Evolutionary conservation across 495 filamentous ascomycete genomes (phyloP).

Genomic region (Penicilliopsis zonata): DNA sequence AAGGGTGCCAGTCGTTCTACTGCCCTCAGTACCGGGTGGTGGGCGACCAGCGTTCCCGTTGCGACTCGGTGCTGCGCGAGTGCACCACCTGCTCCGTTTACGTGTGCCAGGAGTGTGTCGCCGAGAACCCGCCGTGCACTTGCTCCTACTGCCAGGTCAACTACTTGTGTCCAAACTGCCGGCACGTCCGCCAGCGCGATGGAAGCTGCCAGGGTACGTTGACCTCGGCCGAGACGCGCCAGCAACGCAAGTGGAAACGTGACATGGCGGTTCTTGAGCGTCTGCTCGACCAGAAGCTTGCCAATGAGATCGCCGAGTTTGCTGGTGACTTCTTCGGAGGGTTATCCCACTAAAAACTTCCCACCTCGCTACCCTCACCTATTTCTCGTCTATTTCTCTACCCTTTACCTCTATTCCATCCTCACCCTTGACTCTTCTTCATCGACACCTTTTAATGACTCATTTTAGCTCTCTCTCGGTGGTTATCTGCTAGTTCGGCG

Average conservation of each 20-base stretch:
- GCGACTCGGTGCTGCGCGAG: slow-evolving; percentile 35
- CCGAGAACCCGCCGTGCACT: slow-evolving; percentile 33
- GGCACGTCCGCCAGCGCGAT: slow-evolving; percentile 27
- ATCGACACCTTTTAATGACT: no score
- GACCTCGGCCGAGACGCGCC: slow-evolving; percentile 28
- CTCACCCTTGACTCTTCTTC: no score
- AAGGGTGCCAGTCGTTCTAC: slow-evolving; percentile 46
- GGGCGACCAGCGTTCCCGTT: slow-evolving; percentile 39
- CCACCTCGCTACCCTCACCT: no score
- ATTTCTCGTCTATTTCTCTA: neutral
- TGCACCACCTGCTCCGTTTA: slow-evolving; percentile 42
- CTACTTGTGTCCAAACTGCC: slow-evolving; percentile 43
- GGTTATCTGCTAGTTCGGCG: no score
- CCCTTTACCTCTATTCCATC: no score
- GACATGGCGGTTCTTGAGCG: slow-evolving; percentile 31
- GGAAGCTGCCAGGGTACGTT: slow-evolving; percentile 26
- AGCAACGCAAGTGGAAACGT: slow-evolving; percentile 32
- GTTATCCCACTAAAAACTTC: no score
- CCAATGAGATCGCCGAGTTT: slow-evolving; percentile 34
- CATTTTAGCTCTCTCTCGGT: no score
- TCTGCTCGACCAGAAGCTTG: slow-evolving; percentile 29
- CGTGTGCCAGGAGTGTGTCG: slow-evolving; percentile 43
- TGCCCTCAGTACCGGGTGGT: slow-evolving; percentile 38
- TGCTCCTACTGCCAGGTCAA: slow-evolving; percentile 42
- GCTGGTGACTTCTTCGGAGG: slow-evolving; percentile 31